Conservation (phyloP, 192 early-diverging fungal species). For the Coemansia guatemalensis region DNA sequence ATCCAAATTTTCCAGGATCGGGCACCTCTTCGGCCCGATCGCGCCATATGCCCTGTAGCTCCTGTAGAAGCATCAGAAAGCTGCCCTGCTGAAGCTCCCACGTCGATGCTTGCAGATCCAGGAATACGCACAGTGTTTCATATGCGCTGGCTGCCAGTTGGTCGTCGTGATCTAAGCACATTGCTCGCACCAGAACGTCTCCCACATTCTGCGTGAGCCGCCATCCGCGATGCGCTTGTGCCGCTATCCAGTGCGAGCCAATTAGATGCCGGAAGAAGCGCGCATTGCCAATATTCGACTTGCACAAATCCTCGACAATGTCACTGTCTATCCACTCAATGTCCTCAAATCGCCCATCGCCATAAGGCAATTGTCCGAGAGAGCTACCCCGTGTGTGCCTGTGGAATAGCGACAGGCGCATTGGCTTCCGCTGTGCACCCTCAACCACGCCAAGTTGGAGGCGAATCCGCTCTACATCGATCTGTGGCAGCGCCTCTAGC, state of each 20-base stretch:
- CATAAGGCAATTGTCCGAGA: neutral
- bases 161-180: slow-evolving; percentile 9
- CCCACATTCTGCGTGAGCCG: slow-evolving; percentile 28
- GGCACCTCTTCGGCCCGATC: neutral
- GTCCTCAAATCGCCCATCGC: neutral
- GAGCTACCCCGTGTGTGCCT: neutral
- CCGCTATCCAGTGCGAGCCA: slow-evolving; percentile 13
- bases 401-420: slow-evolving; percentile 14
- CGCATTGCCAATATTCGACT: neutral
- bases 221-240: slow-evolving; percentile 23
- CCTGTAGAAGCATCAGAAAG: slow-evolving; percentile 7
- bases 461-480: slow-evolving; percentile 10
- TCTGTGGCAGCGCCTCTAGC: slow-evolving; percentile 2
- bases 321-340: slow-evolving; percentile 7
- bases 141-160: slow-evolving; percentile 6
- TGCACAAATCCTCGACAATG: slow-evolving; percentile 19
- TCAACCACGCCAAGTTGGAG: slow-evolving; percentile 7
- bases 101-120: slow-evolving; percentile 15
- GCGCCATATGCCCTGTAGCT: slow-evolving; percentile 18
- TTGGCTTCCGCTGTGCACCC: neutral
- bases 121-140: slow-evolving; percentile 11
- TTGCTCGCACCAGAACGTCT: slow-evolving; percentile 12
- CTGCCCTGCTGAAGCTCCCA: slow-evolving; percentile 15
- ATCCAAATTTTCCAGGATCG: neutral
- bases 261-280: slow-evolving; percentile 16